A percentile compares a stretch with the other conserved stretches of the same genome.
Evolutionary conservation across 495 filamentous ascomycete genomes (phyloP).

Genomic region (Annulohypoxylon maeteangense): DNA sequence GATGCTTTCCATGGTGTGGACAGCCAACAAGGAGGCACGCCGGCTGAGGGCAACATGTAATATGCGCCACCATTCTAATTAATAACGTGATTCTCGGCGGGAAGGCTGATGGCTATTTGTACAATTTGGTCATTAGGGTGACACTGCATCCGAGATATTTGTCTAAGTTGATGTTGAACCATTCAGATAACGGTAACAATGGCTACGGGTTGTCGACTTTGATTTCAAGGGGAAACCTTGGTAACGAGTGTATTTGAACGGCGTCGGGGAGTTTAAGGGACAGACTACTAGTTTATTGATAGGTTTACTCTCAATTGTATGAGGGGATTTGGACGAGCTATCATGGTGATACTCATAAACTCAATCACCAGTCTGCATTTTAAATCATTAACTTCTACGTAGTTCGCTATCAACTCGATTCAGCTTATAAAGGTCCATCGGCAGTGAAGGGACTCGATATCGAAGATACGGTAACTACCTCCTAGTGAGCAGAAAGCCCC

Average conservation of each 20-base stretch:
- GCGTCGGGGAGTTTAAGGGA: conserved; percentile 8
- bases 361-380: neutral
- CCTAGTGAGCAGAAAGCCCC: neutral
- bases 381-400: neutral
- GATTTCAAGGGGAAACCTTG: neutral
- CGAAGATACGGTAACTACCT: neutral
- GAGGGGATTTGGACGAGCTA: neutral
- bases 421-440: neutral
- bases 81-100: neutral
- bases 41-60: conserved; percentile 44
- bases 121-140: neutral
- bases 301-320: neutral
- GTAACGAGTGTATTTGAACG: conserved; percentile 1
- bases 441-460: no score
- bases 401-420: neutral
- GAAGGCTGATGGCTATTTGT: neutral
- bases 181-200: neutral
- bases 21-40: conserved; percentile 42
- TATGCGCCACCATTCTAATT: neutral
- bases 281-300: neutral
- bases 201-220: neutral
- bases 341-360: neutral
- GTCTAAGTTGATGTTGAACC: neutral
- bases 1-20: conserved; percentile 66
- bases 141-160: neutral